Evolutionary conservation across 169 alveolate species (phyloP).

Genomic region (Plasmodium coatneyi): DNA sequence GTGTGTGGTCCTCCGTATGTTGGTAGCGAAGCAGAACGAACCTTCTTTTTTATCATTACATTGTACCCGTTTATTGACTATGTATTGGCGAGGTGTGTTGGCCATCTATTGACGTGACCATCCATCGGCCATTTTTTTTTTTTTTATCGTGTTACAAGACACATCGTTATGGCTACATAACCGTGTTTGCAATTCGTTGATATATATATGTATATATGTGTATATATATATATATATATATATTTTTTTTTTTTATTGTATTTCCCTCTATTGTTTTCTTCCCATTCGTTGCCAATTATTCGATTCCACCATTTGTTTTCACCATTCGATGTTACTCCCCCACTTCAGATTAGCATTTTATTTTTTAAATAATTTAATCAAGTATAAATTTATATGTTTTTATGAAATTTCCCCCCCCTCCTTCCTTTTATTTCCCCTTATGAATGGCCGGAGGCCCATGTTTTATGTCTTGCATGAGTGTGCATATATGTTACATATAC

Average conservation of each 20-base stretch:
- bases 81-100: not conserved
- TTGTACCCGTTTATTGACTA: not conserved
- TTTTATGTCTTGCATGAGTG: not conserved
- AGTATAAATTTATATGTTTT: not conserved
- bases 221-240: not conserved
- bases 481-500: not conserved
- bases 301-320: not conserved
- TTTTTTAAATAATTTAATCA: constrained; percentile 1
- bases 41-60: not conserved
- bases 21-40: not conserved
- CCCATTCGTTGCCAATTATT: not conserved
- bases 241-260: not conserved
- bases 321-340: not conserved
- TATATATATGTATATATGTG: not conserved
- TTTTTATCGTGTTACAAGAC: not conserved
- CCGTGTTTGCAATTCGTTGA: not conserved
- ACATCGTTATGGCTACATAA: not conserved
- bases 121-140: not conserved
- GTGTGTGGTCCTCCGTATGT: not conserved
- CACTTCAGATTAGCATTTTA: not conserved
- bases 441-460: not conserved
- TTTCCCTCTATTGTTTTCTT: not conserved
- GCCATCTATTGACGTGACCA: not conserved
- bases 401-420: not conserved
- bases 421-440: not conserved